Conservation (phyloP, 495 filamentous ascomycete species). For the Schizothecium vesticola region DNA sequence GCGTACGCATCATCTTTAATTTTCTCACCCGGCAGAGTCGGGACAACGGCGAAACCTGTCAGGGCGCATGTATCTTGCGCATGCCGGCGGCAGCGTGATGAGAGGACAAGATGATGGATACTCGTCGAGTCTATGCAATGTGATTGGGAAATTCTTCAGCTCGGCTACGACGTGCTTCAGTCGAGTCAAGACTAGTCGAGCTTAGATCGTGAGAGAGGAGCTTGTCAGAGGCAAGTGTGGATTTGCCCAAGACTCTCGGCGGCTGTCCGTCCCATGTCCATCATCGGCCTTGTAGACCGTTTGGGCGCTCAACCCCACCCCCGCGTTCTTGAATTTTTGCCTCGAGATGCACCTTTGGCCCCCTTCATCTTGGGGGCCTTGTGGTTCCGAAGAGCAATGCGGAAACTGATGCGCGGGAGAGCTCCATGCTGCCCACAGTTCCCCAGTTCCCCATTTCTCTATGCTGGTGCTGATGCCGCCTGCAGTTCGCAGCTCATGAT, state of each 20-base stretch:
- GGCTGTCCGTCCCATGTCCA: not conserved
- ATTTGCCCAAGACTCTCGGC: not conserved
- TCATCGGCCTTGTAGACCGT: constrained; percentile 14
- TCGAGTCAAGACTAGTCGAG: not conserved
- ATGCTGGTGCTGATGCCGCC: not conserved
- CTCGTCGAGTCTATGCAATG: not conserved
- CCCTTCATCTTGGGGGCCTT: constrained; percentile 9
- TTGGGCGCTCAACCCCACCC: constrained; percentile 15
- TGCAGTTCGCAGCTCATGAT: constrained; percentile 3
- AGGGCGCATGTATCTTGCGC: not conserved
- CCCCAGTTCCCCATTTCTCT: not conserved
- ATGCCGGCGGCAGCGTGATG: not conserved
- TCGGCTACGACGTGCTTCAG: not conserved
- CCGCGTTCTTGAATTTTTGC: constrained; percentile 15
- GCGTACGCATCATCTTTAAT: too few relatives aligned
- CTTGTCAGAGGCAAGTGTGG: not conserved
- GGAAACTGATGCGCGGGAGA: not conserved
- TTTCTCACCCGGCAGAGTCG: constrained; percentile 2
- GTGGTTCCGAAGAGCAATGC: constrained; percentile 1
- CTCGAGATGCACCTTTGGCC: not conserved
- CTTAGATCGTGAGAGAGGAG: not conserved
- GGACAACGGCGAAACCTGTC: not conserved
- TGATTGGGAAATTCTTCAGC: not conserved
- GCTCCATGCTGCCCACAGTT: not conserved
- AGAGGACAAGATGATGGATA: not conserved